Percentiles rank a stretch among this genome's conserved stretches.
phyloP scores from a whole-genome alignment of 768 basidiomycete genomes.

The Fibroporia radiculosa region DNA sequence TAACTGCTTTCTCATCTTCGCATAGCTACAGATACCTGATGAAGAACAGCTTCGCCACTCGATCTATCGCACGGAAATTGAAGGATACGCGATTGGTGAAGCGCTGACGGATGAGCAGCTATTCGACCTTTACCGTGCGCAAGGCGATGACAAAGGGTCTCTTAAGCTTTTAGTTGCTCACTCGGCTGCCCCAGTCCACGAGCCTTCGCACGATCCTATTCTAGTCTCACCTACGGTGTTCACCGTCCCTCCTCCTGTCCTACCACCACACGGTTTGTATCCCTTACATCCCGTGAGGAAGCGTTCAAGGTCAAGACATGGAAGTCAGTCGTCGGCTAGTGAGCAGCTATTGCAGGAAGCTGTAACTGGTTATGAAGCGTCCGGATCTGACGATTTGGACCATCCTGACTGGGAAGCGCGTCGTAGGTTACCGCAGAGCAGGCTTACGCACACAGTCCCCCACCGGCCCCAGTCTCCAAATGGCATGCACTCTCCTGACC shows the following conservation, averaged over 20 bases:
- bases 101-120: slow-evolving; percentile 66
- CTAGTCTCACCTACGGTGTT: slow-evolving; percentile 31
- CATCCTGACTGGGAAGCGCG: slow-evolving; percentile 43
- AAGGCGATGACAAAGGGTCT: slow-evolving; percentile 70
- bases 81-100: slow-evolving; percentile 64
- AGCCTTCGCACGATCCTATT: slow-evolving; percentile 30
- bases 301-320: slow-evolving; percentile 52
- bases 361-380: slow-evolving; percentile 61
- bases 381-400: slow-evolving; percentile 51
- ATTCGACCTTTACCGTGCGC: slow-evolving; percentile 59
- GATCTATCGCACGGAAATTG: slow-evolving; percentile 86
- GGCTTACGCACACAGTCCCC: neutral
- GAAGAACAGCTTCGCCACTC: slow-evolving; percentile 74
- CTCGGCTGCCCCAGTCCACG: slow-evolving; percentile 53
- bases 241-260: slow-evolving; percentile 48
- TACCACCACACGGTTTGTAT: slow-evolving; percentile 31
- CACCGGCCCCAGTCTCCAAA: slow-evolving; percentile 12
- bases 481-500: neutral
- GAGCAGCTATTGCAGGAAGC: slow-evolving; percentile 46
- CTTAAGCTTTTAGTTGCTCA: slow-evolving; percentile 82
- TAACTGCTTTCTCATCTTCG: neutral
- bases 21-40: slow-evolving; percentile 70
- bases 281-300: slow-evolving; percentile 43
- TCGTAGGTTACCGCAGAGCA: slow-evolving; percentile 13
- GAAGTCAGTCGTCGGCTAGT: slow-evolving; percentile 65